Evolutionary conservation across 2,329 filamentous ascomycete genomes (phyloP).

Genomic region (Epichloe typhina): DNA sequence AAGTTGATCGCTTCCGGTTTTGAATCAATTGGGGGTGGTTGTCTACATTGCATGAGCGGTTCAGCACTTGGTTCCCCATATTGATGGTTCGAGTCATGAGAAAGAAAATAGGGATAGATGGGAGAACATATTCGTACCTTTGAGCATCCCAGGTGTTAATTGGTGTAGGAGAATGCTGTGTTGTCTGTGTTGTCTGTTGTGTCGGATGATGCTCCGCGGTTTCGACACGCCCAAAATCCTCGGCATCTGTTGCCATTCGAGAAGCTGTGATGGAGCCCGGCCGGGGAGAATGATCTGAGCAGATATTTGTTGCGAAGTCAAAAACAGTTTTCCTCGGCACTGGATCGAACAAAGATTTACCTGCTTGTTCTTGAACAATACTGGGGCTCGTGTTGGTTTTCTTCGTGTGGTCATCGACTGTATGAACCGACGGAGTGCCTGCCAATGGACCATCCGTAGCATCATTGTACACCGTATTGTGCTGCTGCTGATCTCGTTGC

Average conservation of each 20-base stretch:
- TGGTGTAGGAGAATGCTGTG: not conserved
- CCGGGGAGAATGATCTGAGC: not conserved
- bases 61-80: slow-evolving; percentile 1
- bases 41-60: slow-evolving; percentile 27
- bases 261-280: not conserved
- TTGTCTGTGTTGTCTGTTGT: not conserved
- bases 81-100: not conserved
- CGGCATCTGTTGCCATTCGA: not conserved
- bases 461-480: not conserved
- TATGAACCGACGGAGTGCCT: not conserved
- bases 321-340: not conserved
- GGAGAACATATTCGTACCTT: slow-evolving; percentile 24
- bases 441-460: not conserved
- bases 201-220: not conserved
- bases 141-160: slow-evolving; percentile 40
- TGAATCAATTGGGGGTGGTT: slow-evolving; percentile 52
- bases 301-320: not conserved
- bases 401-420: not conserved
- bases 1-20: slow-evolving; percentile 79
- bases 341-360: not conserved
- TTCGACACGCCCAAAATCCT: not conserved
- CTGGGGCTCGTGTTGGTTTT: not conserved
- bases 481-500: not conserved
- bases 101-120: not conserved
- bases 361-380: not conserved